These are phyloP conservation scores for Clavispora carvajalis DNA, from an alignment of 805 yeast species.

Conservation along the genomic window DNA sequence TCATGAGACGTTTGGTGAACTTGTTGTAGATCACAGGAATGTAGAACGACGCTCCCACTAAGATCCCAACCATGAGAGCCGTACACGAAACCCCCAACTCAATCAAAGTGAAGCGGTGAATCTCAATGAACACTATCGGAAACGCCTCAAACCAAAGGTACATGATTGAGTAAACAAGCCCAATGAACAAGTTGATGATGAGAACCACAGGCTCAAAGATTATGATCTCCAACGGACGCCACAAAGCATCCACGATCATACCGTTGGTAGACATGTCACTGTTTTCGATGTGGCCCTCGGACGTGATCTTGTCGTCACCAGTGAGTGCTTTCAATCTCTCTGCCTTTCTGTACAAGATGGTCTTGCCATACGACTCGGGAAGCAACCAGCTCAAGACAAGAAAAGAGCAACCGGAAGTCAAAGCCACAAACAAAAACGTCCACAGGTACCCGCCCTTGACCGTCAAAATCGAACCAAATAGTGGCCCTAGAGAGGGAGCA, in stretches of 20 bases:
- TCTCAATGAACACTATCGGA: slow-evolving; percentile 48
- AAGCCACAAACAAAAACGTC: slow-evolving; percentile 48
- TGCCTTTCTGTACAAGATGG: slow-evolving; percentile 45
- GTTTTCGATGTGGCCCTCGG: slow-evolving; percentile 35
- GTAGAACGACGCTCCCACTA: slow-evolving; percentile 31
- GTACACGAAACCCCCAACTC: slow-evolving; percentile 45
- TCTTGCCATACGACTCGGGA: slow-evolving; percentile 46
- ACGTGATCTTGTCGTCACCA: slow-evolving; percentile 41
- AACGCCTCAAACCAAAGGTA: slow-evolving; percentile 59
- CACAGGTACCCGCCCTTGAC: slow-evolving; percentile 40
- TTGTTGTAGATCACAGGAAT: slow-evolving; percentile 19
- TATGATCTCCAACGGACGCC: slow-evolving; percentile 49
- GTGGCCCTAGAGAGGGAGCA: slow-evolving; percentile 54
- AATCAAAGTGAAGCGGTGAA: slow-evolving; percentile 43
- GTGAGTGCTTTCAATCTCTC: slow-evolving; percentile 42
- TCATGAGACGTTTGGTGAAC: slow-evolving; percentile 19
- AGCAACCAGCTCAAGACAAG: slow-evolving; percentile 34
- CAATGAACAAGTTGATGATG: slow-evolving; percentile 46
- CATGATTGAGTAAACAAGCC: slow-evolving; percentile 46
- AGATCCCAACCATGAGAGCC: slow-evolving; percentile 42
- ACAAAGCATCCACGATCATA: slow-evolving; percentile 27
- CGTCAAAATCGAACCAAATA: slow-evolving; percentile 48
- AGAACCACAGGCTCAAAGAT: slow-evolving; percentile 51
- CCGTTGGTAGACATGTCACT: slow-evolving; percentile 15
- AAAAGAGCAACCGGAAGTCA: slow-evolving; percentile 34